A percentile compares a stretch with the other conserved stretches of the same genome.
phyloP scores from a whole-genome alignment of 164 flowering plant species.

The Echeveria elegans region DNA sequence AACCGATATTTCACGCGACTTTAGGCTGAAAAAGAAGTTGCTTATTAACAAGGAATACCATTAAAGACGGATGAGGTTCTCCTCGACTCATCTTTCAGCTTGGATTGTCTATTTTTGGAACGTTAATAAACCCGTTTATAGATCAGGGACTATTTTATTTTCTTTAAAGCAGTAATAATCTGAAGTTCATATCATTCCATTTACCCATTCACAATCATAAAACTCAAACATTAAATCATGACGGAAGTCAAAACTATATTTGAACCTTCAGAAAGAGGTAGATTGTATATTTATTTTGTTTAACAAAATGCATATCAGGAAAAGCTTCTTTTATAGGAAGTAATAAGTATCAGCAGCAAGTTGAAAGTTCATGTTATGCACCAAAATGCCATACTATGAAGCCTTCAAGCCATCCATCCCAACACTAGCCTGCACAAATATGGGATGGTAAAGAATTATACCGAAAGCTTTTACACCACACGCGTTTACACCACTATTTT shows the following conservation, averaged over 20 bases:
- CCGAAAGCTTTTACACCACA: background rate
- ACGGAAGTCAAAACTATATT: background rate
- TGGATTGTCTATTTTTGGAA: background rate
- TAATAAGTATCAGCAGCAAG: background rate
- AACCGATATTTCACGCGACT: background rate
- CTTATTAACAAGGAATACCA: background rate
- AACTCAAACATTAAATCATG: background rate
- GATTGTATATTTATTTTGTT: background rate
- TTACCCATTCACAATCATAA: background rate
- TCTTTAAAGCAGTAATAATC: no score
- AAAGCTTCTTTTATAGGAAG: background rate
- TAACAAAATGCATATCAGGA: background rate
- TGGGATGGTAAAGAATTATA: background rate
- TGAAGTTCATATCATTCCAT: background rate
- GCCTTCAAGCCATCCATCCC: conserved; percentile 7
- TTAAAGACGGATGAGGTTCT: background rate
- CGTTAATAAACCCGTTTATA: background rate
- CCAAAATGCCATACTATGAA: background rate
- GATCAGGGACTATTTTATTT: background rate
- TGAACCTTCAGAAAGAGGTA: background rate
- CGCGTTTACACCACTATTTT: background rate
- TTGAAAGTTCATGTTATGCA: background rate
- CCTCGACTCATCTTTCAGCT: background rate
- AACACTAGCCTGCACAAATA: conserved; percentile 1
- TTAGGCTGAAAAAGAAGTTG: background rate